Percentiles rank a stretch among this genome's conserved stretches.
These are phyloP conservation scores for Evernia prunastri DNA, from an alignment of 495 filamentous ascomycete genomes.

Conservation along the genomic window DNA sequence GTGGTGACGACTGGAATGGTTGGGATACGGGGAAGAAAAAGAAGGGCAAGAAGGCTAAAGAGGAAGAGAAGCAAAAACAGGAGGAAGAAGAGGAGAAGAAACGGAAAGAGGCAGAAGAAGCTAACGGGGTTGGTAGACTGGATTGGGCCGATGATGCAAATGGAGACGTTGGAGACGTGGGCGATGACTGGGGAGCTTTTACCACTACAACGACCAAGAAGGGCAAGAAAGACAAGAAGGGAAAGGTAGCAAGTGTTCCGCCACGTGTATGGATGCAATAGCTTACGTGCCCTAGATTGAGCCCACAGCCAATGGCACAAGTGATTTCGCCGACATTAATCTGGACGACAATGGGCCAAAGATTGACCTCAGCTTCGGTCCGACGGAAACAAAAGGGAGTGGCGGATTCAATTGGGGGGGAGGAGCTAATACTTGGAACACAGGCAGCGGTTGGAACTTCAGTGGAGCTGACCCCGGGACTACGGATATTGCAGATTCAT, in stretches of 20 bases:
- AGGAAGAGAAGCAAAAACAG: slow-evolving; percentile 30
- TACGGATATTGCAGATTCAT: slow-evolving; percentile 27
- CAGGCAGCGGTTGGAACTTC: slow-evolving; percentile 36
- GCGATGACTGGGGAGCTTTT: slow-evolving; percentile 31
- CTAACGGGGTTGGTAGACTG: slow-evolving; percentile 26
- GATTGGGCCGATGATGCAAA: slow-evolving; percentile 33
- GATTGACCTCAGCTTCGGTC: slow-evolving; percentile 42
- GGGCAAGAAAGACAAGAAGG: slow-evolving; percentile 44
- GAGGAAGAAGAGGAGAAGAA: slow-evolving; percentile 31
- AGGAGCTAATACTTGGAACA: slow-evolving; percentile 34
- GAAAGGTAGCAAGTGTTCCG: slow-evolving; percentile 34
- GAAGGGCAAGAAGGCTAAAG: slow-evolving; percentile 35
- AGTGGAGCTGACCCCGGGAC: slow-evolving; percentile 22
- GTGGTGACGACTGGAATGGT: slow-evolving; percentile 37
- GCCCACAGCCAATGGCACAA: slow-evolving; percentile 22
- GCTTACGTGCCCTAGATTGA: slow-evolving; percentile 20
- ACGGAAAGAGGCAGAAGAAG: slow-evolving; percentile 27
- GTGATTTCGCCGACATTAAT: slow-evolving; percentile 43
- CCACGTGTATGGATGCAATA: not conserved
- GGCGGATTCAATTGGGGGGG: slow-evolving; percentile 38
- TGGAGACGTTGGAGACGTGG: slow-evolving; percentile 31
- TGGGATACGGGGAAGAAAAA: slow-evolving; percentile 40
- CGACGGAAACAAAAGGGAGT: slow-evolving; percentile 31
- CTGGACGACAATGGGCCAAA: slow-evolving; percentile 40
- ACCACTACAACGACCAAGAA: slow-evolving; percentile 36